Evolutionary conservation across 2,329 filamentous ascomycete species (phyloP).

Genomic region (Kalaharituber pfeilii): DNA sequence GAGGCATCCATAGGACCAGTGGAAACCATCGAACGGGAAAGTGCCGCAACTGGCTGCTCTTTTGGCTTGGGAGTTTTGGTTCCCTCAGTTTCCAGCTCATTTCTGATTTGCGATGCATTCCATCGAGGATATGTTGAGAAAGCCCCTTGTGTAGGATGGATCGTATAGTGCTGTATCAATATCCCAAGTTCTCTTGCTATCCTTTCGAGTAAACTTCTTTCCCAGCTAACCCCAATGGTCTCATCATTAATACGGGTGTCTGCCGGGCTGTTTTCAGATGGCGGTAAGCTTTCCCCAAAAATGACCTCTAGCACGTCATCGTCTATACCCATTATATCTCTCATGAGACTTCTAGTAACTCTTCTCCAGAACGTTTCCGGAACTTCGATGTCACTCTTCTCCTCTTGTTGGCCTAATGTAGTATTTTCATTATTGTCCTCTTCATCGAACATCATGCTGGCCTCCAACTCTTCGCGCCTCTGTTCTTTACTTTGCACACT

Average conservation of each 20-base stretch:
- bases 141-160: constrained; percentile 56
- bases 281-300: constrained; percentile 59
- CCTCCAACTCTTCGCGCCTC: constrained; percentile 24
- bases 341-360: constrained; percentile 70
- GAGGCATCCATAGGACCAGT: neutral
- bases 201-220: constrained; percentile 60
- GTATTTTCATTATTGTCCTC: constrained; percentile 28
- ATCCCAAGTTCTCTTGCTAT: constrained; percentile 75
- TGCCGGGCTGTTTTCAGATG: constrained; percentile 29
- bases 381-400: constrained; percentile 31
- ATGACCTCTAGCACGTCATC: constrained; percentile 69
- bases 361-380: constrained; percentile 59
- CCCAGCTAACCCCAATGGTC: constrained; percentile 38
- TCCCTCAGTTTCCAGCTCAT: neutral
- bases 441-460: constrained; percentile 23
- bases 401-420: constrained; percentile 27
- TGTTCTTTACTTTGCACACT: constrained; percentile 21
- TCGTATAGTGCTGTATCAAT: constrained; percentile 65
- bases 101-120: neutral
- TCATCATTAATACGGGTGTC: constrained; percentile 20
- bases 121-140: constrained; percentile 57
- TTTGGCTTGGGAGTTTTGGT: neutral
- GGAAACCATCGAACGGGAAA: neutral
- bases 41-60: neutral
- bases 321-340: constrained; percentile 79